Evolutionary conservation across 2,329 filamentous ascomycete species (phyloP), one percentile per base, ranked within the genome.

Genomic region (Phyllosticta paracitricarpa): DNA sequence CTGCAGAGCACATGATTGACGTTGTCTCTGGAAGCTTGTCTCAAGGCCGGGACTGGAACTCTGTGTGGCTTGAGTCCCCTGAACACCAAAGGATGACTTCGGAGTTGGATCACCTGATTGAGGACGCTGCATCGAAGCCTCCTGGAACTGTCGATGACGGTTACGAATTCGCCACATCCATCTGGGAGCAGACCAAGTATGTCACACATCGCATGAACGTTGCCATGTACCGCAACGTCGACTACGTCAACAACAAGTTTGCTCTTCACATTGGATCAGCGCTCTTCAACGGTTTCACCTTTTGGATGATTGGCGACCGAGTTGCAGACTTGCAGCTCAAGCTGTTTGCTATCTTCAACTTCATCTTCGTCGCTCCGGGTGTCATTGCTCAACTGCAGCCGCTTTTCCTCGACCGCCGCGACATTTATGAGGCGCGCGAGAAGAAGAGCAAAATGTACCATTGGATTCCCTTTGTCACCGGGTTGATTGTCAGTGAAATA

Each of bases 1-100:
- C 79, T 6, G 80, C 81, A 0, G 87, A 93, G 77, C 91, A 88
- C 72, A 91, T 93, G 88, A 84, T 93, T 19, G 89, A 92, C 68
- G 88, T 87, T 4, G 86, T 54, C 6, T 62, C 58, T 12, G 56
- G 62, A 22, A 40, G 30, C 19, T 60, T 61, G 9, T 63, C 60
- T 1, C 33, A 70, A 62, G 65, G 66, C 58, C 64, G 63, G 22
- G 71, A 76, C 63, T 75, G 71, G 75, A 69, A 70, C 60, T 62
- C 74, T 54, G 66, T 74, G 10, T 76, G 75, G 75, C 65, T 73
- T 1, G 66, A 69, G 9, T 74, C 70, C 0, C 69, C 70, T 0
- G 70, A 72, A 58, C 67, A 71, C 30, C 62, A 66, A 1, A 65
- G 67, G n/a, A 70, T 75, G 65, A 67, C 68, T 22, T 62, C 68